A percentile compares a stretch with the other conserved stretches of the same genome.
Evolutionary conservation across 2,329 filamentous ascomycete genomes (phyloP).

Genomic region (Parastagonospora avenae): DNA sequence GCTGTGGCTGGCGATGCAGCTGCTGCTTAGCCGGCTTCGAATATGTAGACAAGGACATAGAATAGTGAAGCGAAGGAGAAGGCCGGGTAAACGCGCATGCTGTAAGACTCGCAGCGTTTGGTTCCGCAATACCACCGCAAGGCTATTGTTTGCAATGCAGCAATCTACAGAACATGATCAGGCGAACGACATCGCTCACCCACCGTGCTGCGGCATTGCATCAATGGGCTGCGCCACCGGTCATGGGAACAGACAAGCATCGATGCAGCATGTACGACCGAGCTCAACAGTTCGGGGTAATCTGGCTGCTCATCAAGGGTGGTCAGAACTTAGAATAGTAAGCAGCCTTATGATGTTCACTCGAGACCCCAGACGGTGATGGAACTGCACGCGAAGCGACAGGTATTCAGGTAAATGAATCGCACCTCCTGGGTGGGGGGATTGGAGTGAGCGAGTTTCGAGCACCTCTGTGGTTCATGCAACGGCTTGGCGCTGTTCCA

Average conservation of each 20-base stretch:
- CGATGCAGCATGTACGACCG: constrained; percentile 11
- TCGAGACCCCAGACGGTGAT: constrained; percentile 5
- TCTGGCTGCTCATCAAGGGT: constrained; percentile 26
- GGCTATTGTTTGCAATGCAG: not conserved
- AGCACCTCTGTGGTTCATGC: constrained; percentile 32
- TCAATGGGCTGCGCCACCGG: constrained; percentile 9
- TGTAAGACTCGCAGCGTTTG: too few relatives aligned
- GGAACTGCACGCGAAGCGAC: constrained; percentile 15
- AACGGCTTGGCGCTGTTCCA: constrained; percentile 27
- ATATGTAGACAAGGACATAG: too few relatives aligned
- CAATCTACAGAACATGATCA: not conserved
- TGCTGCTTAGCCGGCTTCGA: not conserved
- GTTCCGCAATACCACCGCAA: not conserved
- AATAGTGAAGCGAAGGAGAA: too few relatives aligned
- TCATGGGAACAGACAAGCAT: constrained; percentile 5
- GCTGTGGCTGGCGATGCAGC: not conserved
- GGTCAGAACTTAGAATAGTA: constrained; percentile 31
- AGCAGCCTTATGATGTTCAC: constrained; percentile 16
- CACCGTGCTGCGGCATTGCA: not conserved
- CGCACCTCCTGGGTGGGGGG: constrained; percentile 19
- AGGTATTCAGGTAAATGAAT: constrained; percentile 25
- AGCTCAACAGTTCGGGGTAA: constrained; percentile 9
- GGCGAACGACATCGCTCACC: not conserved
- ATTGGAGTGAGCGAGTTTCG: constrained; percentile 30
- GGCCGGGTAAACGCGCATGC: too few relatives aligned